Conservation (phyloP, 2,329 filamentous ascomycete species). For the Huntiella savannae region DNA sequence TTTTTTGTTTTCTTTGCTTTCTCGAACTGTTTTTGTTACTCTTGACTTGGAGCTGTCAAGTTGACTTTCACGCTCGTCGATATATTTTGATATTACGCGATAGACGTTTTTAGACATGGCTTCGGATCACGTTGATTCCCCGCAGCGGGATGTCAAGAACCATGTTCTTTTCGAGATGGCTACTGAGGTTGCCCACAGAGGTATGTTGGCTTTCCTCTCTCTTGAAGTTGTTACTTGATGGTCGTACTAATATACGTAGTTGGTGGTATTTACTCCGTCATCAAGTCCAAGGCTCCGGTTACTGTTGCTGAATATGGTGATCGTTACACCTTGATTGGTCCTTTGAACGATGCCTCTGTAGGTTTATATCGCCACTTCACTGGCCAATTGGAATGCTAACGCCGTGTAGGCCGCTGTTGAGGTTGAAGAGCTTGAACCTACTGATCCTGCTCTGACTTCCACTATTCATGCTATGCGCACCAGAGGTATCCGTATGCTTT, state of each 20-base stretch:
- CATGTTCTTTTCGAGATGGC: conserved; percentile 93
- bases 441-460: conserved; percentile 54
- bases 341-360: conserved; percentile 79
- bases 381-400: neutral
- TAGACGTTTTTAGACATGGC: conserved; percentile 8
- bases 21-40: neutral
- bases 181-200: conserved; percentile 92
- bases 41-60: neutral
- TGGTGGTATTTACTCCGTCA: conserved; percentile 94
- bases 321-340: conserved; percentile 85
- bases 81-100: neutral
- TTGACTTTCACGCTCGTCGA: neutral
- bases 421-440: conserved; percentile 80
- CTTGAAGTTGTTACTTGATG: neutral
- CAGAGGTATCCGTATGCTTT: conserved; percentile 73
- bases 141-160: conserved; percentile 63
- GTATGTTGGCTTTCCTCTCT: conserved; percentile 27
- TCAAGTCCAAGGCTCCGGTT: conserved; percentile 96
- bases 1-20: neutral
- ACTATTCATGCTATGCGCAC: conserved; percentile 89
- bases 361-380: conserved; percentile 17
- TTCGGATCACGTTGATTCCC: conserved; percentile 21
- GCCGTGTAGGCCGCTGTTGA: conserved; percentile 67
- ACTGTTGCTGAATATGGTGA: conserved; percentile 98
- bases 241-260: conserved; percentile 32